Evolutionary conservation across 2,329 filamentous ascomycete genomes (phyloP), one percentile per base, ranked within the genome.

Genomic region (Cercospora canescens): DNA sequence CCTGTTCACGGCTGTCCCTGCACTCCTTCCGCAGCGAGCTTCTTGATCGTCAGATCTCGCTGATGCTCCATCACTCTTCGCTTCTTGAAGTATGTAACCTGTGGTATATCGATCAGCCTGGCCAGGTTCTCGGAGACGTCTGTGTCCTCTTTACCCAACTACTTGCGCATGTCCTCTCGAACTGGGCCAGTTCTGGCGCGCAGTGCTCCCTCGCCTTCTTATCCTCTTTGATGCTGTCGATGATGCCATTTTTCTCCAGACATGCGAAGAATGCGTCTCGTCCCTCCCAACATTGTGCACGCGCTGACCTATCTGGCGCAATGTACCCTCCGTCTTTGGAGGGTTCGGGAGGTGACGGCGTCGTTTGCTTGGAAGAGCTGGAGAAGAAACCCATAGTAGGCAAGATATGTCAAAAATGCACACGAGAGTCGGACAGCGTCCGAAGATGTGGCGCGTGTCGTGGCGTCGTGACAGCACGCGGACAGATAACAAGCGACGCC

Each of bases 51-150:
- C 80, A 89, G 84, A 75, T 91, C 90, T 80, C 94, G 93, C 74
- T 96, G 91, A 76, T 91, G 86, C 73, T 99, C 95, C 81, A 96
- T 94, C 37, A 98, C 92, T 74, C 95, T 86, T 81, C 93, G 91
- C 80, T 97, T 94, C 84, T 98, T 97, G 82, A 99, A 99, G 80
- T 99, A 98, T 81, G 93, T 93, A 67, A 97, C 91, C 92, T 95
- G 73, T 62, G 14, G 4, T 7, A 14, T 5, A 58, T 16, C 14
- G 12, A 28, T 56, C n/a, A 39, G 41, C 41, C 32, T 24, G 32
- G 30, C 30, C 26, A 34, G 7, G 16, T 18, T 55, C n/a, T 56
- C 45, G 52, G 7, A 4, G 16, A 56, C 18, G 21, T 6, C 14
- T n/a, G 45, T 30, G 14, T 14, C 7, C 45, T 5, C 86, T 90